Base-by-base conservation (phyloP, 140 eudicot species). In the Erigeron philadelphicus region DNA sequence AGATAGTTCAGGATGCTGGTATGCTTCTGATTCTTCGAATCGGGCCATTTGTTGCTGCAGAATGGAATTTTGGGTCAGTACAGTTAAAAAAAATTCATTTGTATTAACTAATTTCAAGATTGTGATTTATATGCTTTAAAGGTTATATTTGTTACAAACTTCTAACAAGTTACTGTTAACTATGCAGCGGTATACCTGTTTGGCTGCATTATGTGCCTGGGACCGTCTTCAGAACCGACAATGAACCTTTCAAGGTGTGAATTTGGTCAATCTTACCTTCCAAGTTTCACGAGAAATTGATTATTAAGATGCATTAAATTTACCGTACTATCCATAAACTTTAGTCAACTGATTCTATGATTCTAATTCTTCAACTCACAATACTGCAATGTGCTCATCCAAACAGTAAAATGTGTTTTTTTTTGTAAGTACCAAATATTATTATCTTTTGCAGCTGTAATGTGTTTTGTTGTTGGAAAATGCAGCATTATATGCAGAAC, bases 21-120 rank as follows among this genome's bases (percentile, higher is more conserved):
- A 70, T 93, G 99, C 87, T 84, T 75, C 62, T 93, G 76, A 82
- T 93, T 61, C 97, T 93, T 42, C 86, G 97, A 8, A 93, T 93
- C 40, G 99, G 99, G 21, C 99, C 99, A 52, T 89, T 93, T 70
- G 95, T 93, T 57, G 99, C 99, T 19, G 97, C 97, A 38, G 99
- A 93, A 78, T 93, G 97, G 99, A 89, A 89, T 76, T 93, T 78
- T 53, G 99, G 99, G 99, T 86, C 72, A 54, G 89, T 58, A 21
- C n/a, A 11, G 35, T 72, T 16, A 52, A 31, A 1, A 25, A 31
- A 31, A 3, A 31, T 31, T 67, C 41, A 43, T 13, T 1, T 15
- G 40, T 16, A 3, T 31, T 44, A 17, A 35, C 8, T 17, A 31
- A 31, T 46, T 52, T 47, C 10, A 40, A 5, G 50, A 38, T 46